Evolutionary conservation across 495 filamentous ascomycete species (phyloP), one percentile per base, ranked within the genome.

Genomic region (Podospora didyma): DNA sequence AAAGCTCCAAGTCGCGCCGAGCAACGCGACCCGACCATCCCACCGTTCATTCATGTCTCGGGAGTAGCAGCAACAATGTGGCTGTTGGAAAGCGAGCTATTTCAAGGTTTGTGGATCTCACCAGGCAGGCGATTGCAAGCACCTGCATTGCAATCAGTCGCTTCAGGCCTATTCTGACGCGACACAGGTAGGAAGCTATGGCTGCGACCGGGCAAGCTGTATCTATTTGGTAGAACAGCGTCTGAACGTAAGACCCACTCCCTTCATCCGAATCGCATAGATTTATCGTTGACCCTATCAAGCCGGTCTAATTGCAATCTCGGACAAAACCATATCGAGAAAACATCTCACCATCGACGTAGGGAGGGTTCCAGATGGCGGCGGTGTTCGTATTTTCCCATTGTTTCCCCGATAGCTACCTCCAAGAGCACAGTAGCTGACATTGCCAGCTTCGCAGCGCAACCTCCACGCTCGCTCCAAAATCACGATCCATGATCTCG

Each of bases 301-400:
- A 75, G 72, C 68, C 60, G 85, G 85, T 71, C 63, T 82, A 69
- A 73, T 79, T 73, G 81, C 63, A 65, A 85, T 85, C 68, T 89
- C 71, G 50, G 76, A 91, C 54, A 86, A 88, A 58, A 84, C 84
- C 6, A 86, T 98, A 49, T 98, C 94, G n/a, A 81, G 93, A 28
- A 87, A 93, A 59, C 94, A 98, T 69, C 75, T 97, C 62, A 84
- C 85, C 26, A 84, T 98, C 52, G 76, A 85, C 24, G 84, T 97
- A 2, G 83, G 78, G 12, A 58, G 71, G 0, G 87, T 94, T 6
- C 70, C 76, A 31, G 72, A 84, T 7, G 88, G 83, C 49, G 86
- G 90, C 70, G 87, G 85, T 52, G 89, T 64, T 56, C 7, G 2
- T 37, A 10, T 19, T 42, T 7, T 35, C 0, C 34, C 1, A 31